A percentile compares a stretch with the other conserved stretches of the same genome.
Evolutionary conservation across 352 stramenopile genomes (phyloP).

Genomic region (Blastocystis sp.): DNA sequence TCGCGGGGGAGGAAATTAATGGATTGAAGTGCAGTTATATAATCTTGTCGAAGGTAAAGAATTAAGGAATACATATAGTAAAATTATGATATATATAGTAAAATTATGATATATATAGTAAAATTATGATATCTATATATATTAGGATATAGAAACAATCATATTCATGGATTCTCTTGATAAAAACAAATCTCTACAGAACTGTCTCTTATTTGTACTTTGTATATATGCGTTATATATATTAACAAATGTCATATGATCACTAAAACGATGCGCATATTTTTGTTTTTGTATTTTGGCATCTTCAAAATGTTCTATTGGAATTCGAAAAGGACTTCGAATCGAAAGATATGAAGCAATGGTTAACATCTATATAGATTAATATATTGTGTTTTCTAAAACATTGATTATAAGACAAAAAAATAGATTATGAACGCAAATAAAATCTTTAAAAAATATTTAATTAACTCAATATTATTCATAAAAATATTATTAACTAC

Average conservation of each 20-base stretch:
- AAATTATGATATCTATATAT: slow-evolving; percentile 45
- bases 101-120: no score
- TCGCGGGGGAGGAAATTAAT: slow-evolving; percentile 52
- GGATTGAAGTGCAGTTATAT: slow-evolving; percentile 63
- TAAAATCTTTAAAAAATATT: no score
- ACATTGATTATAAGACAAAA: no score
- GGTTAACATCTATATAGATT: no score
- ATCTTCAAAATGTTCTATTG: slow-evolving; percentile 54
- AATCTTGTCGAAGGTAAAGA: slow-evolving; percentile 11
- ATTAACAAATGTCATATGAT: slow-evolving; percentile 56
- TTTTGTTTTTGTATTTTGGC: slow-evolving; percentile 51
- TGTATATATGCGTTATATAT: slow-evolving; percentile 52
- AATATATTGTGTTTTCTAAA: no score
- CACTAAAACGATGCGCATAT: slow-evolving; percentile 51
- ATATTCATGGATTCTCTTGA: slow-evolving; percentile 48
- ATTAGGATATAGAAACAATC: slow-evolving; percentile 34
- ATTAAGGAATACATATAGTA: no score
- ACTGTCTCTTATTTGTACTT: slow-evolving; percentile 43
- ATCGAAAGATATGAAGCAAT: slow-evolving; percentile 58
- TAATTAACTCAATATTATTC: no score
- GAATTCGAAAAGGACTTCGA: slow-evolving; percentile 51
- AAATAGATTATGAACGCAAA: no score
- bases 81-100: no score
- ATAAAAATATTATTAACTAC: no score
- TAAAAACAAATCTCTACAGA: slow-evolving; percentile 55